Evolutionary conservation across 2,329 filamentous ascomycete species (phyloP), one percentile per base, ranked within the genome.

Genomic region (Tolypocladium tundrense): DNA sequence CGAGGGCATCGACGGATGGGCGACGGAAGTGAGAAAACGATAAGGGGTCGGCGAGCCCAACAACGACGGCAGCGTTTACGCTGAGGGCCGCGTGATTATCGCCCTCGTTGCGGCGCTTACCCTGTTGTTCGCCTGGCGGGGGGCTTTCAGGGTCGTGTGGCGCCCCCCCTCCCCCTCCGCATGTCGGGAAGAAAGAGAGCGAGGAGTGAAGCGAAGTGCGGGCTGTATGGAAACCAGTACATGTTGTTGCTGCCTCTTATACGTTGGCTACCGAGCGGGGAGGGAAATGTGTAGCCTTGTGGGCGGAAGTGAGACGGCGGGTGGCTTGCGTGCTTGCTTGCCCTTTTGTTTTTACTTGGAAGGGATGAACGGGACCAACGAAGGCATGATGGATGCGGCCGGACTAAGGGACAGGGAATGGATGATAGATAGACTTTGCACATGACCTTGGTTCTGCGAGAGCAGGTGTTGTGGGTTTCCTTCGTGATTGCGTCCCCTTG

Each of bases 1-100:
- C 1, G 93, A 97, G 59, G 92, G 90, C 0, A 97, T 97, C 68
- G 91, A 96, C 57, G 93, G 93, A 4, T 97, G 93, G 93, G 86
- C 91, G 10, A 86, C 80, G 45, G 93, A 97, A 77, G 82, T 96
- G 67, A 93, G 94, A 79, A 88, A 87, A 77, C 83, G 88, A 76
- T 91, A 78, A 73, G 64, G 60, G 56, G 57, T 58, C 55, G 61
- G 54, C 59, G 61, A 56, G 59, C 58, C 57, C 57, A 56, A 56
- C 41, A 42, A 41, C 37, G 41, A 41, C 27, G 58, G 53, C 57
- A 53, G 33, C 27, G 40, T 55, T 24, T 33, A 48, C 48, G 37
- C 24, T 11, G 16, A 54, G 27, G 37, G 53, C 37, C 43, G 40
- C 31, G 51, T 19, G 16, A 24, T 53, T 2, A 21, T 40, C n/a